These are phyloP conservation scores for Apiosordaria backusii DNA, from an alignment of 495 filamentous ascomycete species.

Conservation along the genomic window DNA sequence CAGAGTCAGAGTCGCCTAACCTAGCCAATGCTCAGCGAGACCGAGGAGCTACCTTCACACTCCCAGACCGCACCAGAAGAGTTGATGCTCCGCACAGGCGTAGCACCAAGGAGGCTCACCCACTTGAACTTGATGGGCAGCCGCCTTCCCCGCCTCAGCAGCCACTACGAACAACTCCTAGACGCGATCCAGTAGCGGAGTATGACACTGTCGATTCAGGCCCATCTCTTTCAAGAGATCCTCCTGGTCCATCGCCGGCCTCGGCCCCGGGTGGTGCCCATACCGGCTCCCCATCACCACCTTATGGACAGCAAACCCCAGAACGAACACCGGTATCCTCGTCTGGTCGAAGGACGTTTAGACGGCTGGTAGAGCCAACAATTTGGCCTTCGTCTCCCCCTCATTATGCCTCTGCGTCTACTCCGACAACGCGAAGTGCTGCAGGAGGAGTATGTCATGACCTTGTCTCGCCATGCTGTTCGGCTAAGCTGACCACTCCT, in stretches of 20 bases:
- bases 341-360: neutral
- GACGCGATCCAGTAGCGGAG: neutral
- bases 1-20: neutral
- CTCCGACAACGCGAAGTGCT: neutral
- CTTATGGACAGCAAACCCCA: neutral
- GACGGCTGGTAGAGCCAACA: neutral
- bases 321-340: neutral
- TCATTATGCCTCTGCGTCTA: no score
- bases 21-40: neutral
- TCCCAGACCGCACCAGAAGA: slow-evolving; percentile 1
- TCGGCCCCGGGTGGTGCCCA: neutral
- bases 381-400: neutral
- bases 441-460: neutral
- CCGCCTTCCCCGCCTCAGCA: neutral
- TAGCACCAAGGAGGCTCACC: neutral
- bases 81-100: neutral
- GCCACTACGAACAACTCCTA: neutral
- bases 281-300: neutral
- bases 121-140: neutral
- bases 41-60: slow-evolving; percentile 7
- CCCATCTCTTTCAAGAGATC: neutral
- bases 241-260: neutral
- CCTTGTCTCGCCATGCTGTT: neutral
- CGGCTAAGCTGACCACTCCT: neutral
- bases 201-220: neutral